phyloP scores from a whole-genome alignment of 2,329 filamentous ascomycete species.

The Cylindrodendrum hubeiense region DNA sequence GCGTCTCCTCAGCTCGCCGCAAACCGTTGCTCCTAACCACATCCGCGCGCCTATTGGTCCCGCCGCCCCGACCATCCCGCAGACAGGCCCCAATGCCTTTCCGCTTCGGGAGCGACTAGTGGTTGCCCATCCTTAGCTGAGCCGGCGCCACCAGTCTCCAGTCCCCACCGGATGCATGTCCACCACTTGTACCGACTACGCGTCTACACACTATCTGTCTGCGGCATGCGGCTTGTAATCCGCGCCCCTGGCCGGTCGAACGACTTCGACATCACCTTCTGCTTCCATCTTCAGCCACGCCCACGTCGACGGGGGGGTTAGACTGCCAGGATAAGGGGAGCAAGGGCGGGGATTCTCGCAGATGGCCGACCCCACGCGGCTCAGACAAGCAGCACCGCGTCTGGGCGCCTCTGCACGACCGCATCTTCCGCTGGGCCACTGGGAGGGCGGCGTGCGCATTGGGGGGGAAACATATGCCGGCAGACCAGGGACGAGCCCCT shows the following conservation, averaged over 20 bases:
- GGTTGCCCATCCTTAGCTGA: conserved; percentile 42
- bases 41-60: conserved; percentile 47
- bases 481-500: not conserved
- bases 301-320: not conserved
- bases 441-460: conserved; percentile 1
- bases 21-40: conserved; percentile 34
- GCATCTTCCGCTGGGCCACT: not conserved
- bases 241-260: conserved; percentile 14
- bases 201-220: conserved; percentile 24
- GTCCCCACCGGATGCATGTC: conserved; percentile 16
- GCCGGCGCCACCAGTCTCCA: conserved; percentile 30
- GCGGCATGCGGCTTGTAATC: conserved; percentile 18
- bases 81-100: conserved; percentile 34
- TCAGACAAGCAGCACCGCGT: conserved; percentile 25
- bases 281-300: conserved; percentile 19
- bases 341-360: conserved; percentile 24
- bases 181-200: conserved; percentile 32
- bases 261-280: conserved; percentile 23
- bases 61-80: conserved; percentile 34
- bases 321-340: conserved; percentile 17
- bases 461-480: conserved; percentile 20
- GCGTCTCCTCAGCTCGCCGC: conserved; percentile 43
- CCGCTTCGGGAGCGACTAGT: conserved; percentile 42
- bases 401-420: conserved; percentile 23
- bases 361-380: conserved; percentile 33